Percentiles rank a stretch among this genome's conserved stretches.
These are phyloP conservation scores for Botrytis medusae DNA, from an alignment of 2,329 filamentous ascomycete genomes.

Conservation along the genomic window DNA sequence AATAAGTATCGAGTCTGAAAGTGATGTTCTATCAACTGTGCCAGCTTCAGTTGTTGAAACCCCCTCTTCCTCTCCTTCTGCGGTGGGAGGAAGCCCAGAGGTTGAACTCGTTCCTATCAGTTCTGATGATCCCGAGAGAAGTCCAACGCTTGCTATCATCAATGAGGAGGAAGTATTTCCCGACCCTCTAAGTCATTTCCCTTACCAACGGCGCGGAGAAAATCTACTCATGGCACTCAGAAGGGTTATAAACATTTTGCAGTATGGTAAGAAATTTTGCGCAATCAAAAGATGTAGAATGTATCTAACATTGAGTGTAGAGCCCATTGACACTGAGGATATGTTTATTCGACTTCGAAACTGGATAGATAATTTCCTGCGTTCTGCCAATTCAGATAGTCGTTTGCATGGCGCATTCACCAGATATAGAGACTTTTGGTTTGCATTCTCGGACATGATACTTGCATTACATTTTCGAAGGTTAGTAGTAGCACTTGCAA, in stretches of 20 bases:
- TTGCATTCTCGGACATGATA: constrained; percentile 51
- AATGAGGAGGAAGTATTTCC: constrained; percentile 33
- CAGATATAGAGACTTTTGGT: constrained; percentile 53
- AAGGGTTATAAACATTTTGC: constrained; percentile 40
- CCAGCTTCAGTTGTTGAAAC: constrained; percentile 34
- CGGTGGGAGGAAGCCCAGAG: constrained; percentile 34
- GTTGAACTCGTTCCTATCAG: constrained; percentile 36
- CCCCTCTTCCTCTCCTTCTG: constrained; percentile 38
- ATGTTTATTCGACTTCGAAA: constrained; percentile 47
- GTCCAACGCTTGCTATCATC: constrained; percentile 37
- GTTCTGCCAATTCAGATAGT: constrained; percentile 42
- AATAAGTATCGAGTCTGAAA: constrained; percentile 38
- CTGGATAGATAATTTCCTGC: constrained; percentile 54
- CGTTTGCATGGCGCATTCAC: constrained; percentile 46
- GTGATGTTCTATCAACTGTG: constrained; percentile 36
- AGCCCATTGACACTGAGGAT: constrained; percentile 46
- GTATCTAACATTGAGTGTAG: constrained; percentile 40
- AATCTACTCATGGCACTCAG: constrained; percentile 28
- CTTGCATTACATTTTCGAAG: constrained; percentile 44
- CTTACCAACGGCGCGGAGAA: constrained; percentile 40
- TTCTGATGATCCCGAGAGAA: constrained; percentile 36
- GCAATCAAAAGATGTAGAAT: not conserved
- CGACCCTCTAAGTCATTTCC: constrained; percentile 51
- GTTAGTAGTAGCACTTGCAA: constrained; percentile 42
- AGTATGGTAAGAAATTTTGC: constrained; percentile 42